A percentile compares a stretch with the other conserved stretches of the same genome.
These are phyloP conservation scores for Colletotrichum aenigma DNA, from an alignment of 2,329 filamentous ascomycete species.

Conservation along the genomic window DNA sequence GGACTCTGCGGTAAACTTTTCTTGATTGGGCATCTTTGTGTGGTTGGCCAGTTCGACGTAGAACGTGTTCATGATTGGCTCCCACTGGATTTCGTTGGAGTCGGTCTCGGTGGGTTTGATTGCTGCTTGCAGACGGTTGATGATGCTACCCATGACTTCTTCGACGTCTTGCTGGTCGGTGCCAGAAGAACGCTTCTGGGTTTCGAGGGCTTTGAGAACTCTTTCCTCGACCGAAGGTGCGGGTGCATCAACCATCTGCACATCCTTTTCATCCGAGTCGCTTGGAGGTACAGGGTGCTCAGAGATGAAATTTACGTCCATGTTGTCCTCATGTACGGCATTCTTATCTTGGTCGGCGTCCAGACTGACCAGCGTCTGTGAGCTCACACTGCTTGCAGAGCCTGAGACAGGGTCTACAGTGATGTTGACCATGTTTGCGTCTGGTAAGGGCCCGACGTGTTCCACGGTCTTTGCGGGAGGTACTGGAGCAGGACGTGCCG, in stretches of 20 bases:
- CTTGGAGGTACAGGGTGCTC: constrained; percentile 24
- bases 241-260: background rate
- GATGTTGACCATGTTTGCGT: constrained; percentile 38
- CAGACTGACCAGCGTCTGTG: constrained; percentile 54
- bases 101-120: constrained; percentile 73
- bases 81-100: constrained; percentile 75
- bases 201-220: constrained; percentile 49
- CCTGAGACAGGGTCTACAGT: constrained; percentile 38
- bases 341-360: constrained; percentile 32
- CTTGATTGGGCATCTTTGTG: constrained; percentile 55
- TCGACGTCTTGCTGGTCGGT: constrained; percentile 91
- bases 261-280: constrained; percentile 16
- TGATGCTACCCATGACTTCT: constrained; percentile 91
- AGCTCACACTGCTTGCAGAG: constrained; percentile 52
- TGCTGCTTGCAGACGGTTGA: constrained; percentile 89
- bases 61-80: constrained; percentile 76
- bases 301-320: background rate
- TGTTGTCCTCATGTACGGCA: background rate
- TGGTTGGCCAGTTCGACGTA: constrained; percentile 67
- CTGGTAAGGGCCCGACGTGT: constrained; percentile 23
- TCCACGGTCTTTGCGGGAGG: constrained; percentile 30
- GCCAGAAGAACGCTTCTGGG: constrained; percentile 50
- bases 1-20: constrained; percentile 26
- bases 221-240: constrained; percentile 42
- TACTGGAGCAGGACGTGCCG: constrained; percentile 49